Base-by-base conservation (phyloP, 2,329 filamentous ascomycete species). In the Pyrenophora tritici-repentis region DNA sequence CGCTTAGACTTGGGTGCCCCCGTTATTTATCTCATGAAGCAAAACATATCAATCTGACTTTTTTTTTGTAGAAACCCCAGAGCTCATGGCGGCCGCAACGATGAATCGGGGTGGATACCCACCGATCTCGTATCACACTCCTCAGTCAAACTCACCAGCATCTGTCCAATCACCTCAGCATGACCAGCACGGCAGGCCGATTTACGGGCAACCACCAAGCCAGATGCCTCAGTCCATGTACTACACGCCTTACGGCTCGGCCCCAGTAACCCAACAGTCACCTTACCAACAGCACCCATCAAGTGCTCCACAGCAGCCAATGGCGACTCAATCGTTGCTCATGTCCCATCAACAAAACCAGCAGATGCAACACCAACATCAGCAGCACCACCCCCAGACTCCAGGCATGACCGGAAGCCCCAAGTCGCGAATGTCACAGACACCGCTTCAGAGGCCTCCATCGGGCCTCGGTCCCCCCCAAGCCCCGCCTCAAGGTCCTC, bases 141-240 rank as follows among this genome's bases (percentile, higher is more conserved):
- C 92, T 47, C 92, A 97, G 78, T 96, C 92, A 49, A 96, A 93
- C 75, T 96, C 93, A 47, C 93, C 93, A 41, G 90, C 91, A 33
- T 96, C 92, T 42, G 92, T 97, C 65, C 89, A 92, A 58, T 97
- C 93, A 29, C 88, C 91, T 17, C 90, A 91, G 50, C 91, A 96
- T 75, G 93, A 97, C 70, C 90, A 93, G 69, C 90, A 96, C 77
- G 81, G 79, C 50, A 83, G 92, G 63, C 87, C 86, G 66, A 84
- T 97, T 71, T 97, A 97, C 75, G 87, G 85, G 31, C 89, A 92
- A 66, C 87, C 88, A 42, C 78, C 86, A 32, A 85, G 88, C 48
- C 90, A 94, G 73, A 84, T 95, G 75, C 83, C 90, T 63, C 89
- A 89, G 62, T 86, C 88, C 31, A 91, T 96, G 84, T 96, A 97